Conservation (phyloP, 2,329 filamentous ascomycete genomes). For the Zymoseptoria passerinii region DNA sequence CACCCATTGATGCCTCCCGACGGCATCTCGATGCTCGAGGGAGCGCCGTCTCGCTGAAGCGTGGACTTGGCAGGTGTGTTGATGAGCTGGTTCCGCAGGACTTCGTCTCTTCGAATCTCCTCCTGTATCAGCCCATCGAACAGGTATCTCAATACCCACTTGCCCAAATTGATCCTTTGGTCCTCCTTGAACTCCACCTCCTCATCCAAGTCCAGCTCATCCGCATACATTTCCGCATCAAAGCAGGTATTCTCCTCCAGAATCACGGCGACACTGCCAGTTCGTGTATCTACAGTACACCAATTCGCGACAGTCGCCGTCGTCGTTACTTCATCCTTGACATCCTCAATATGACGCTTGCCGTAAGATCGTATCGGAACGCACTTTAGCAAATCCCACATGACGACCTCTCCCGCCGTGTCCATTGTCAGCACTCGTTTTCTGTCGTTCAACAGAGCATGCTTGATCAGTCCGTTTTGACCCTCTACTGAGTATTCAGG, state of each 20-base stretch:
- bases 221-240: constrained; percentile 93
- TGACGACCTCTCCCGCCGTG: constrained; percentile 84
- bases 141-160: constrained; percentile 89
- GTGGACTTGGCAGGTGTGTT: constrained; percentile 50
- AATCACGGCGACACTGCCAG: constrained; percentile 81
- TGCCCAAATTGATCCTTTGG: constrained; percentile 91
- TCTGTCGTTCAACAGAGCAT: constrained; percentile 83
- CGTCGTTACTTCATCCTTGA: constrained; percentile 78
- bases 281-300: constrained; percentile 92
- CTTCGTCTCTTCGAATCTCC: constrained; percentile 74
- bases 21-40: constrained; percentile 54
- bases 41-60: constrained; percentile 49
- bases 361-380: constrained; percentile 84
- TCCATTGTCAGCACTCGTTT: constrained; percentile 84
- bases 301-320: constrained; percentile 85
- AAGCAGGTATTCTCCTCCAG: constrained; percentile 94
- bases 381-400: constrained; percentile 92
- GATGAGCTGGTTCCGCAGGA: constrained; percentile 61
- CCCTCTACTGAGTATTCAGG: constrained; percentile 66
- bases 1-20: constrained; percentile 34
- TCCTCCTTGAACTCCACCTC: constrained; percentile 81
- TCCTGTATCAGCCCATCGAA: constrained; percentile 86
- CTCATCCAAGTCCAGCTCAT: constrained; percentile 69
- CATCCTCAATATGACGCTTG: constrained; percentile 87
- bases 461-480: constrained; percentile 89